These are phyloP conservation scores for Spiraea crenata DNA, from an alignment of 331 rosid genomes.

Conservation along the genomic window DNA sequence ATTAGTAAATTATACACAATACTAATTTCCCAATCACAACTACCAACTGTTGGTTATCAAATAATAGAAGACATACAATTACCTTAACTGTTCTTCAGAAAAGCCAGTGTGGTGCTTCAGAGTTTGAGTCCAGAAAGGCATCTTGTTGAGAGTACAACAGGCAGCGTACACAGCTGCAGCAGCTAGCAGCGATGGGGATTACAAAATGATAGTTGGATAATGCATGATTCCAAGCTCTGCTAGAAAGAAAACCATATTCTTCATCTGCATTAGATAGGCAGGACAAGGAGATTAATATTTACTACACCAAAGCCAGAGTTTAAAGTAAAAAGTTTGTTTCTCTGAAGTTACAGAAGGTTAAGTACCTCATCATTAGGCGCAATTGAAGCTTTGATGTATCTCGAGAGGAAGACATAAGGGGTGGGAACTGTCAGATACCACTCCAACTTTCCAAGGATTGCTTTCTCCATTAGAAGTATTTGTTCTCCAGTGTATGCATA, in stretches of 20 bases:
- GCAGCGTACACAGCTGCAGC: conserved; percentile 79
- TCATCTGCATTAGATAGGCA: no score
- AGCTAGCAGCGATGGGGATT: conserved; percentile 73
- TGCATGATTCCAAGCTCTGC: no score
- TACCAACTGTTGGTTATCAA: no score
- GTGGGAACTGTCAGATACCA: conserved; percentile 53
- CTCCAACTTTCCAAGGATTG: conserved; percentile 54
- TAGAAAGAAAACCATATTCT: no score
- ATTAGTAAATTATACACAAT: no score
- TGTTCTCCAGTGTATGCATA: conserved; percentile 35
- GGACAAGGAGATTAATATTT: no score
- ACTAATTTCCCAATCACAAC: no score
- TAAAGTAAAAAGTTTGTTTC: not conserved
- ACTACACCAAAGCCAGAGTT: no score
- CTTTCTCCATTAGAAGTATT: conserved; percentile 55
- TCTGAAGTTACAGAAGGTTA: not conserved
- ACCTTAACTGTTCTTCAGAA: conserved; percentile 53
- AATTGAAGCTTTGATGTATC: no score
- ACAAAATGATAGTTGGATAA: conserved; percentile 6
- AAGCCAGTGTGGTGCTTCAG: conserved; percentile 55
- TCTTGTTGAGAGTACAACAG: conserved; percentile 53
- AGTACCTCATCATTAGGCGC: conserved; percentile 27
- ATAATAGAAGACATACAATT: not conserved
- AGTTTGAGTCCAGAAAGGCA: conserved; percentile 61
- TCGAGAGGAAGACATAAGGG: no score